A percentile compares a stretch with the other conserved stretches of the same genome.
phyloP scores from a whole-genome alignment of 441 rosid genomes.

The Erodium trifolium region DNA sequence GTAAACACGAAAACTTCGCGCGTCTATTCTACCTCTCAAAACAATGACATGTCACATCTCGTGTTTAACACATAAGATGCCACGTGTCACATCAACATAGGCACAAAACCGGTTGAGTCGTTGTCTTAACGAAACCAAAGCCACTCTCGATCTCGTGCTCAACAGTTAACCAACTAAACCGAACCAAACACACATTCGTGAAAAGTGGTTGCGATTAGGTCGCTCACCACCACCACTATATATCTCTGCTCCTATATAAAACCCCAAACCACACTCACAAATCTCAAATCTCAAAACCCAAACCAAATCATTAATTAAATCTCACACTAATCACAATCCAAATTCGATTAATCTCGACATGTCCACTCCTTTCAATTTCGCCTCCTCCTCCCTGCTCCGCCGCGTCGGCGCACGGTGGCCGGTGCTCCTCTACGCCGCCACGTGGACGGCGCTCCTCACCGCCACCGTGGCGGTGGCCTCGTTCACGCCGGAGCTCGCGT shows the following conservation, averaged over 20 bases:
- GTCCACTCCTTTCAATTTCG: background rate
- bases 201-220: background rate
- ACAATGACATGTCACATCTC: too few species aligned
- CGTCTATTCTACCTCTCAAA: too few species aligned
- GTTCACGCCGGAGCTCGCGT: constrained; percentile 68
- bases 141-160: too few species aligned
- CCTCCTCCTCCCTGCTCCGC: constrained; percentile 30
- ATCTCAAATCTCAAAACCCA: background rate
- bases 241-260: background rate
- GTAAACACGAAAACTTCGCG: too few species aligned
- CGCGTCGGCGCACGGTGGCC: constrained; percentile 47
- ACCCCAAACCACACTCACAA: background rate
- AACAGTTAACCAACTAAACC: background rate
- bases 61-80: too few species aligned
- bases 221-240: too few species aligned
- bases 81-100: too few species aligned
- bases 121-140: too few species aligned
- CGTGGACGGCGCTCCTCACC: constrained; percentile 67
- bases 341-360: background rate
- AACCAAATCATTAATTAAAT: background rate
- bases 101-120: too few species aligned
- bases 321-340: too few species aligned
- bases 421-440: constrained; percentile 51
- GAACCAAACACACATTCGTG: background rate
- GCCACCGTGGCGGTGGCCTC: constrained; percentile 67